A percentile compares a stretch with the other conserved stretches of the same genome.
Conservation (phyloP, 2,329 filamentous ascomycete species). For the Xylariaceae sp. region DNA sequence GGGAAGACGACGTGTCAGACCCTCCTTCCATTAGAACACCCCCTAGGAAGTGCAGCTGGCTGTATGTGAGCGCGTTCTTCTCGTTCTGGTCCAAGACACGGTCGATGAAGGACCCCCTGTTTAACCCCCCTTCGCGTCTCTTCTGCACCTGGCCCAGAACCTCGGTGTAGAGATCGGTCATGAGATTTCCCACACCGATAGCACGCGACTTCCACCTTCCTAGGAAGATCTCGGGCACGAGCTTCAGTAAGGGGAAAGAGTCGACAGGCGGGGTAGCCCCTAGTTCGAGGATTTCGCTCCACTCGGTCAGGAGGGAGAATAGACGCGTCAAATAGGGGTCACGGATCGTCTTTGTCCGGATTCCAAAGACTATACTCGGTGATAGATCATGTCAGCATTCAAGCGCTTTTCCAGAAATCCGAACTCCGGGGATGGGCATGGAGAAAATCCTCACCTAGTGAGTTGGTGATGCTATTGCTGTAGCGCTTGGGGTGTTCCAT, state of each 20-base stretch:
- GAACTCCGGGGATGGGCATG: no score
- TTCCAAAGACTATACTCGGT: conserved; percentile 33
- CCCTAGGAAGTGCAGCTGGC: conserved; percentile 34
- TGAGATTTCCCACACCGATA: conserved; percentile 32
- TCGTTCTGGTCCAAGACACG: conserved; percentile 18
- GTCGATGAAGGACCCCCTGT: conserved; percentile 8
- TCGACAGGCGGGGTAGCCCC: conserved; percentile 46
- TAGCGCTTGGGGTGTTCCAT: conserved; percentile 44
- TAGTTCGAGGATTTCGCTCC: conserved; percentile 39
- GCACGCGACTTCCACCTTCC: conserved; percentile 36
- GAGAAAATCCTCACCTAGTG: conserved; percentile 23
- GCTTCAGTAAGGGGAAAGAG: conserved; percentile 39
- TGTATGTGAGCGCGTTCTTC: conserved; percentile 25
- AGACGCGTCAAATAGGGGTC: conserved; percentile 2
- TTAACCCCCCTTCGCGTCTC: conserved; percentile 2
- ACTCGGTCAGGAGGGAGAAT: conserved; percentile 26
- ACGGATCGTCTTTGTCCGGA: conserved; percentile 25
- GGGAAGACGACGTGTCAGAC: conserved; percentile 31
- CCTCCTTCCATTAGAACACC: conserved; percentile 31
- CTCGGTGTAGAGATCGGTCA: conserved; percentile 36
- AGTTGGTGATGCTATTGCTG: conserved; percentile 44
- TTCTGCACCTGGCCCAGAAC: conserved; percentile 33
- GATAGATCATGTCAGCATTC: no score
- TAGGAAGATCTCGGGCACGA: conserved; percentile 36
- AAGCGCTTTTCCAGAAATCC: no score